Percentiles rank a stretch among this genome's conserved stretches.
These are phyloP conservation scores for Leccinum fallax DNA, from an alignment of 1,284 basidiomycete genomes.

Conservation along the genomic window DNA sequence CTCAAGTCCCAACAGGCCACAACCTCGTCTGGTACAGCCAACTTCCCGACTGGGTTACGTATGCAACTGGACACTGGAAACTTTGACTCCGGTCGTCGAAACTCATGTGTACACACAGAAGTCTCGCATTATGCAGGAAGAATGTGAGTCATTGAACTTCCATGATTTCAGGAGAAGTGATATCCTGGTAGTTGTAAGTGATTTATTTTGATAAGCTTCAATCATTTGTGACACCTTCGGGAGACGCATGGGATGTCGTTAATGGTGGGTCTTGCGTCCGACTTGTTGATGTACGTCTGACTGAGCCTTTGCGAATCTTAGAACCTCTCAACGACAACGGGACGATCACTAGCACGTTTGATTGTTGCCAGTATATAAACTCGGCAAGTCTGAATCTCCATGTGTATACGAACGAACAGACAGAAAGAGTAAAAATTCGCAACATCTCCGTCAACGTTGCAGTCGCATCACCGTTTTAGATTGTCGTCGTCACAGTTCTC, in stretches of 20 bases:
- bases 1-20: slow-evolving; percentile 16
- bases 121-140: slow-evolving; percentile 18
- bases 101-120: slow-evolving; percentile 18
- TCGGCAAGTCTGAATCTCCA: not conserved
- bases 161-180: not conserved
- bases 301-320: not conserved
- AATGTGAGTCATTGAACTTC: slow-evolving; percentile 11
- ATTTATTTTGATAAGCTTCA: not conserved
- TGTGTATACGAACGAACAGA: not conserved
- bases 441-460: not conserved
- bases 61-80: slow-evolving; percentile 18
- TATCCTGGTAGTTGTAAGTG: slow-evolving; percentile 16
- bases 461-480: not conserved
- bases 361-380: not conserved
- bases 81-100: slow-evolving; percentile 19
- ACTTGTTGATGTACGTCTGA: not conserved
- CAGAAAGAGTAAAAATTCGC: not conserved
- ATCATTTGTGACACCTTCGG: not conserved
- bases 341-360: slow-evolving; percentile 10
- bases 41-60: slow-evolving; percentile 21
- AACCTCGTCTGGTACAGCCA: slow-evolving; percentile 26
- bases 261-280: slow-evolving; percentile 13
- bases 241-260: slow-evolving; percentile 29
- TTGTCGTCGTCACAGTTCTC: not conserved
- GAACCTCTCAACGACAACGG: slow-evolving; percentile 25